A percentile compares a stretch with the other conserved stretches of the same genome.
Conservation (phyloP, 2,329 filamentous ascomycete species). For the Colletotrichum cordylinicola region DNA sequence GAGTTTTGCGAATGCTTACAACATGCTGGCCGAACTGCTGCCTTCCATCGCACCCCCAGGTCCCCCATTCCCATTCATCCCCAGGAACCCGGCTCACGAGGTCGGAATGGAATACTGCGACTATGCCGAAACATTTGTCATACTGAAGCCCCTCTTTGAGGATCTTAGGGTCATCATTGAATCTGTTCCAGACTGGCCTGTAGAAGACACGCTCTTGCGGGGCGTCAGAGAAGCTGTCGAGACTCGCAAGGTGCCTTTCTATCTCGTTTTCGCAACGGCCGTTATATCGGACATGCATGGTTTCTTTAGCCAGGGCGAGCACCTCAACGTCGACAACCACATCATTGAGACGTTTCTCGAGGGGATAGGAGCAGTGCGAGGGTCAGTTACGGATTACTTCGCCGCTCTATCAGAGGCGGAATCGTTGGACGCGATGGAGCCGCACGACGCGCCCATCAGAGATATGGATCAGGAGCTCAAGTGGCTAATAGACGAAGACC, state of each 20-base stretch:
- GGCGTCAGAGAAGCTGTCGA: constrained; percentile 35
- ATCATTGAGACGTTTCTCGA: constrained; percentile 19
- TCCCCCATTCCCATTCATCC: not conserved
- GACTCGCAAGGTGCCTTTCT: constrained; percentile 37
- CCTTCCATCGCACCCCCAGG: not conserved
- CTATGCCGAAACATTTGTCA: not conserved
- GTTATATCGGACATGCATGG: constrained; percentile 43
- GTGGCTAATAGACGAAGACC: not conserved
- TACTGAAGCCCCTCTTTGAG: not conserved
- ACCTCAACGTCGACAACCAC: constrained; percentile 28
- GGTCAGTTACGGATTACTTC: not conserved
- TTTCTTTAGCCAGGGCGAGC: not conserved
- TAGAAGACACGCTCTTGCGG: constrained; percentile 43
- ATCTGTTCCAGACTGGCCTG: constrained; percentile 27
- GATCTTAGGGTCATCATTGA: constrained; percentile 20
- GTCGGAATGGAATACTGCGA: not conserved
- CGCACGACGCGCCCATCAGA: not conserved
- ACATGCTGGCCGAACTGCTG: not conserved
- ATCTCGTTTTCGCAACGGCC: constrained; percentile 44
- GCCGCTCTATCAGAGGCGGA: not conserved
- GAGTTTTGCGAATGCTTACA: not conserved
- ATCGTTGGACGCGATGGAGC: not conserved
- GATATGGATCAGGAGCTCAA: not conserved
- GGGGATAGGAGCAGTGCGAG: not conserved
- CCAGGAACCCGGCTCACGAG: not conserved